Conservation (phyloP, 495 filamentous ascomycete species). For the Penicillium longicatenatum region DNA sequence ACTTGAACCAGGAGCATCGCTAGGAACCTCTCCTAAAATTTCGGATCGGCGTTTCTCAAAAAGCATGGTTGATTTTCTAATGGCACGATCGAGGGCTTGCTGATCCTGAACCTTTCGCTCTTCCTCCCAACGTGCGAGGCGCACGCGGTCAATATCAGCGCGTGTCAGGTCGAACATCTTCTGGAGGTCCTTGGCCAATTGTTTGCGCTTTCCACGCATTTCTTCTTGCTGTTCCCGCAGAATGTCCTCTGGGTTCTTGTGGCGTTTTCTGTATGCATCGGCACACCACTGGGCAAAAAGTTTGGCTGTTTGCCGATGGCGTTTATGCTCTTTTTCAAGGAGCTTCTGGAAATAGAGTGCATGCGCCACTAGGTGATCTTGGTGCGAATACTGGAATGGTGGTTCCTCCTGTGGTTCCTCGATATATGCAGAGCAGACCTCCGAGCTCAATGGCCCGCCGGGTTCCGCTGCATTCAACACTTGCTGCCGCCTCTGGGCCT, state of each 20-base stretch:
- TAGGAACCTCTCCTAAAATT: constrained; percentile 47
- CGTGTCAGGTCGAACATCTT: constrained; percentile 79
- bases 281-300: constrained; percentile 49
- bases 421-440: constrained; percentile 72
- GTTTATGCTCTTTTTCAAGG: constrained; percentile 72
- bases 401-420: constrained; percentile 75
- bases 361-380: constrained; percentile 81
- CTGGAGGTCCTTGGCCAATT: constrained; percentile 67
- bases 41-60: constrained; percentile 58
- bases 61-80: constrained; percentile 65
- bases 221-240: constrained; percentile 51
- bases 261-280: constrained; percentile 48
- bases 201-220: constrained; percentile 62
- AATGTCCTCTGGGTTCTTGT: constrained; percentile 48
- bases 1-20: constrained; percentile 45
- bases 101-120: constrained; percentile 81
- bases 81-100: constrained; percentile 78
- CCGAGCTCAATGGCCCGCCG: constrained; percentile 71
- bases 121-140: constrained; percentile 78
- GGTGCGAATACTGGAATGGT: constrained; percentile 76
- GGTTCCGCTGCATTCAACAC: constrained; percentile 70
- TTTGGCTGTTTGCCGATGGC: constrained; percentile 58
- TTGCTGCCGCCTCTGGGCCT: constrained; percentile 53
- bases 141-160: constrained; percentile 70
- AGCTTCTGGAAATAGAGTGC: constrained; percentile 78